Evolutionary conservation across 768 basidiomycete genomes (phyloP).

Genomic region (Russula abietina): DNA sequence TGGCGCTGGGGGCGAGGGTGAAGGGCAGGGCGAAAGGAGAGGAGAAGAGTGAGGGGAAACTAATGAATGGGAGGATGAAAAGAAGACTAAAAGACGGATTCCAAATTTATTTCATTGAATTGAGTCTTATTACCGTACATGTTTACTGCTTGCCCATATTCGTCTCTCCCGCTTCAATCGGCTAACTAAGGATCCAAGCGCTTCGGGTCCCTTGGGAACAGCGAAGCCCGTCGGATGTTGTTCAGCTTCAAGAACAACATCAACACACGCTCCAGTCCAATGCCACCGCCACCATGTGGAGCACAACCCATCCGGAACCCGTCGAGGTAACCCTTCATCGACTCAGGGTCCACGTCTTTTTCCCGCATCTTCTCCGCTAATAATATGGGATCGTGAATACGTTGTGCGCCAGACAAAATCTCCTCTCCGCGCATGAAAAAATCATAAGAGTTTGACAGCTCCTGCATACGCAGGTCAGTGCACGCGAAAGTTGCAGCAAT

Average conservation of each 20-base stretch:
- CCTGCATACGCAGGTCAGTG: constrained; percentile 38
- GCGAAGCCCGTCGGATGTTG: constrained; percentile 86
- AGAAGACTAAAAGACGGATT: neutral
- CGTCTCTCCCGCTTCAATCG: neutral
- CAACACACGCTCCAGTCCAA: constrained; percentile 89
- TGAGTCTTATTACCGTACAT: neutral
- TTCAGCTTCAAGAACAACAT: constrained; percentile 97
- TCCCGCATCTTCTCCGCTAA: constrained; percentile 78
- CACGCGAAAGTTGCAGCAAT: neutral
- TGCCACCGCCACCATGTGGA: constrained; percentile 95
- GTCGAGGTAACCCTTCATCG: constrained; percentile 89
- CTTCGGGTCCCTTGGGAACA: constrained; percentile 98
- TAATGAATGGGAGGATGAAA: neutral
- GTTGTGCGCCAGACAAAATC: constrained; percentile 96
- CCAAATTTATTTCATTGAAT: neutral
- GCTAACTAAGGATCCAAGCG: constrained; percentile 78
- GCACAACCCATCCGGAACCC: constrained; percentile 93
- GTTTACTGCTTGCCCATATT: neutral
- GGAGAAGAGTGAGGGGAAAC: neutral
- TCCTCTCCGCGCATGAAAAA: constrained; percentile 99
- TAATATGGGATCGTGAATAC: constrained; percentile 85
- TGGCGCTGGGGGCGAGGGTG: neutral
- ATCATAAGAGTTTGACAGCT: constrained; percentile 96
- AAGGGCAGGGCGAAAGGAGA: neutral
- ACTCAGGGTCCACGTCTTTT: constrained; percentile 85